Evolutionary conservation across 495 filamentous ascomycete genomes (phyloP), one percentile per base, ranked within the genome.

Genomic region (Penicillium silybi): DNA sequence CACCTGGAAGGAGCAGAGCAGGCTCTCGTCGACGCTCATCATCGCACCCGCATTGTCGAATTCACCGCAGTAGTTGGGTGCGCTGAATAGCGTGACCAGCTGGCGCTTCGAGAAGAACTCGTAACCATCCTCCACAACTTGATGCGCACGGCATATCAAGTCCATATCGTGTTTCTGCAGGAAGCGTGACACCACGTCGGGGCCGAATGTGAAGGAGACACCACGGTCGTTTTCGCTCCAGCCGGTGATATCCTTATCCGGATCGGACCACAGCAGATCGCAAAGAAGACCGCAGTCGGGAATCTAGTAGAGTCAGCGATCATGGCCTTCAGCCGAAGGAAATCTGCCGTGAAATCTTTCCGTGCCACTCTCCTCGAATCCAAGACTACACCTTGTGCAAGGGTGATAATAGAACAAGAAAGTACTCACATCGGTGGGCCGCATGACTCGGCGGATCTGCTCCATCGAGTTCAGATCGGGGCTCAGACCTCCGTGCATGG

Each of bases 121-220:
- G 74, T 98, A 98, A 40, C 93, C 93, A 60, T 98, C 93, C 73
- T 98, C 93, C 41, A 98, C 93, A 56, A 98, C 93, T 77, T 98
- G 93, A 74, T 98, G 93, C 53, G 93, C 93, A 65, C 93, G 90
- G 74, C 93, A 98, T 71, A 98, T 98, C 63, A 98, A 78, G 67
- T 98, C 93, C 93, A 98, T 98, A 71, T 98, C 93, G 74, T 98
- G 93, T 77, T 97, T 98, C 75, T 97, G 95, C 20, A 98, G 77
- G 81, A 98, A 98, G 55, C 93, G 88, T 39, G 92, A 96, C 18
- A 98, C 93, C 39, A 98, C 93, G 61, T 98, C 93, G n/a, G 93
- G 93, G 8, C 93, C 93, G 69, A 98, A 98, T 40, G 93, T 98
- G 79, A 98, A 98, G 11, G 92, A 96, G 16, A 98, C 93, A 72